Percentiles rank a stretch among this genome's conserved stretches.
Conservation (phyloP, 352 stramenopile genomes). For the Poterioochromonas sp. region DNA sequence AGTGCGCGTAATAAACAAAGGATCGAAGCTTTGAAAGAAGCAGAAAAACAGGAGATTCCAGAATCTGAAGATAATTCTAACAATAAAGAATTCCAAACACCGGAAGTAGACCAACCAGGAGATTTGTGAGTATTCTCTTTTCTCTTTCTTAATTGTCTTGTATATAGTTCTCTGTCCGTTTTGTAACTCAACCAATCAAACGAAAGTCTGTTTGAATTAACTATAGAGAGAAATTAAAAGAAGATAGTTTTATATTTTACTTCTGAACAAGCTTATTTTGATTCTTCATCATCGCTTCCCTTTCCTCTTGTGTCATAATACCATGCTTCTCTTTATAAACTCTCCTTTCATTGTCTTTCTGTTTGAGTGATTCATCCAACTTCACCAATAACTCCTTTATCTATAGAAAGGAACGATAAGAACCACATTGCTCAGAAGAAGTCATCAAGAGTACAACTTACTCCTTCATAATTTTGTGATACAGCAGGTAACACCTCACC, state of each 20-base stretch:
- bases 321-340: constrained; percentile 29
- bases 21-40: background rate
- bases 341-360: constrained; percentile 4
- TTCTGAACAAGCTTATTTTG: constrained; percentile 1
- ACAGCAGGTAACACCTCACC: constrained; percentile 83
- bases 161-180: too few relatives aligned
- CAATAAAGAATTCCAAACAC: background rate
- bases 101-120: too few relatives aligned
- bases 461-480: constrained; percentile 53
- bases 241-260: background rate
- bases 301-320: constrained; percentile 27
- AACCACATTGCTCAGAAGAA: constrained; percentile 26
- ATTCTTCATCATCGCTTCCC: constrained; percentile 27
- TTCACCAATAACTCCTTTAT: constrained; percentile 15
- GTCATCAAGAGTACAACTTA: constrained; percentile 45
- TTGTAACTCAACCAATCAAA: too few relatives aligned
- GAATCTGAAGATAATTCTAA: background rate
- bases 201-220: too few relatives aligned
- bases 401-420: background rate
- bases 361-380: background rate
- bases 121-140: too few relatives aligned
- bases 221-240: too few relatives aligned
- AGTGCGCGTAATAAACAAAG: constrained; percentile 37
- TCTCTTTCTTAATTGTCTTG: too few relatives aligned
- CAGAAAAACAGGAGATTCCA: background rate